Base-by-base conservation (phyloP, 2,329 filamentous ascomycete genomes). In the Exophiala alcalophila region DNA sequence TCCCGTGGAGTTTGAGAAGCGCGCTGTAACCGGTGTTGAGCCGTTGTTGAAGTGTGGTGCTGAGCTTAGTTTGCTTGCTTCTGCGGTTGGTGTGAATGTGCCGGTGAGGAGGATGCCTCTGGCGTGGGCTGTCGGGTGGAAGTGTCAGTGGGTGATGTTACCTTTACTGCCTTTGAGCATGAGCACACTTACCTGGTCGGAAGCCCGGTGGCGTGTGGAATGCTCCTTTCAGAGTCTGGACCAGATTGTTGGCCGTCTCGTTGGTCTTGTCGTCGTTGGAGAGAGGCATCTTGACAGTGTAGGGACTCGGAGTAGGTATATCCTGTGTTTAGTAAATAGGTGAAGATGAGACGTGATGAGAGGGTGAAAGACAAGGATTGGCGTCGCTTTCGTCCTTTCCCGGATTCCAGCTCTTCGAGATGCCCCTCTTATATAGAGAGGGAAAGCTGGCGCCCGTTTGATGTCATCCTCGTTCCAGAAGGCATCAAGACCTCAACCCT, bases 1-100 rank as follows among this genome's bases (percentile, higher is more conserved):
- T 2, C 73, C 74, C 2, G 72, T 76, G 9, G 67, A 71, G 52
- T 67, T 71, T 14, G 71, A 74, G 61, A 77, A 77, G 50, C 75
- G 73, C 4, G 65, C 62, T 20, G 67, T 65, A 40, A 77, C 52
- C 2, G 72, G 68, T 1, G 71, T 74, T 14, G 64, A 65, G 1
- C 67, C 45, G 10, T 51, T 46, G 47, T 60, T 67, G 59, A 78
- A 74, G 57, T 78, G 73, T 3, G 64, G 63, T 5, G 74, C 74
- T 14, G 47, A 63, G 21, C 67, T 70, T 14, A 80, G 69, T 6
- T 57, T 52, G 3, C 62, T 55, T 10, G 74, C 74, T 26, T 59
- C 55, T 0, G 61, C 3, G 2, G 68, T 68, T 3, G 76, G 75
- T 1, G 61, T 70, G 59, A 80, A 80, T 15, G 63, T 72, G 21